phyloP scores from a whole-genome alignment of 345 rosid species.

The Clarkia xantiana region DNA sequence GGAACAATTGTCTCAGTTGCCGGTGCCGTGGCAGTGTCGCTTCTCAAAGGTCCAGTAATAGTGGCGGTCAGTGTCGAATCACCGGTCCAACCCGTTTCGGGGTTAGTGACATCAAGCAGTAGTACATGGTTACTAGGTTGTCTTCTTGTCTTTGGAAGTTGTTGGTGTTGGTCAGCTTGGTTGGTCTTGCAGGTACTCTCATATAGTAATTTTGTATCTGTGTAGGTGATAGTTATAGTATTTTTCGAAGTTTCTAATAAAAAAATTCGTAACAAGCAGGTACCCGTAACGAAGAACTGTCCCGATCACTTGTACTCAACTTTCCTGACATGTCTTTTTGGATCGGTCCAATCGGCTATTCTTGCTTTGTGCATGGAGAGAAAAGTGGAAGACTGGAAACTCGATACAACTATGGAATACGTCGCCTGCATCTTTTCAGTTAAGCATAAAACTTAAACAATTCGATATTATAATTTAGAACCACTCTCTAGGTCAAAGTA shows the following conservation, averaged over 20 bases:
- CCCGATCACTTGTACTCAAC: conserved; percentile 46
- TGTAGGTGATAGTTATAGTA: no score
- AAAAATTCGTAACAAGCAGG: conserved; percentile 23
- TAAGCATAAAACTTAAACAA: no score
- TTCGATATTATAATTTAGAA: no score
- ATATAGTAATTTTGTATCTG: no score
- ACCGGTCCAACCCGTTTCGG: conserved; percentile 6
- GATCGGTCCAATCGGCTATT: conserved; percentile 36
- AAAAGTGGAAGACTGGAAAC: conserved; percentile 30
- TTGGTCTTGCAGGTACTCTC: conserved; percentile 46
- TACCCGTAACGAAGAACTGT: conserved; percentile 35
- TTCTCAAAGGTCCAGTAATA: conserved; percentile 56
- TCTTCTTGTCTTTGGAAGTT: conserved; percentile 35
- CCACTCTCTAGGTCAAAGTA: no score
- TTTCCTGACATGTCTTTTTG: conserved; percentile 59
- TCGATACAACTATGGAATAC: conserved; percentile 35
- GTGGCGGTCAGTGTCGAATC: conserved; percentile 18
- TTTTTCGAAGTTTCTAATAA: no score
- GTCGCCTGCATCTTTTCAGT: conserved; percentile 30
- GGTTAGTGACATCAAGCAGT: conserved; percentile 9
- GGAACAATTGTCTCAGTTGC: conserved; percentile 46
- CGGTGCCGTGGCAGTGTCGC: conserved; percentile 50
- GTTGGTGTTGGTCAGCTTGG: conserved; percentile 64
- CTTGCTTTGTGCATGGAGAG: conserved; percentile 30
- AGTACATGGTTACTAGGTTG: conserved; percentile 47